Conservation (phyloP, 768 basidiomycete species). For the Collybia nuda region DNA sequence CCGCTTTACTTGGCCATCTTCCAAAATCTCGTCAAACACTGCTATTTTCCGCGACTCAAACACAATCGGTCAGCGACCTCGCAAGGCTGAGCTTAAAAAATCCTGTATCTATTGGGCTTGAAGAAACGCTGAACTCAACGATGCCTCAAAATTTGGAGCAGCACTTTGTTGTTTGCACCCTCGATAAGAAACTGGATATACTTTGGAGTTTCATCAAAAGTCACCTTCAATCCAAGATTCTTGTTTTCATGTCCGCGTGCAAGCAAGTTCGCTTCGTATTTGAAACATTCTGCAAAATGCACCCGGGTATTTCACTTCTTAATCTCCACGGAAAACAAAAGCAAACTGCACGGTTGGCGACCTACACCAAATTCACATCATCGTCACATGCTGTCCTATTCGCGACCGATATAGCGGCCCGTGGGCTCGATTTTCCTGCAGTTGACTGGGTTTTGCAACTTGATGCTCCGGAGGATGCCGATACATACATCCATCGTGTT, state of each 20-base stretch:
- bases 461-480: conserved; percentile 95
- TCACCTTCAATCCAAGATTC: conserved; percentile 86
- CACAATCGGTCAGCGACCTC: conserved; percentile 82
- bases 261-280: conserved; percentile 98
- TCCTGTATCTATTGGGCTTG: conserved; percentile 72
- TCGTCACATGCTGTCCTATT: conserved; percentile 85
- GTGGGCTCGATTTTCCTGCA: conserved; percentile 94
- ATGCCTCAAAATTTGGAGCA: conserved; percentile 85
- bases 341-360: conserved; percentile 80
- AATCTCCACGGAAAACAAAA: conserved; percentile 97
- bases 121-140: conserved; percentile 46
- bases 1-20: conserved; percentile 89
- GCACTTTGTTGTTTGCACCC: conserved; percentile 78
- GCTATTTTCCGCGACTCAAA: conserved; percentile 97
- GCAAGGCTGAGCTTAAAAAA: conserved; percentile 87
- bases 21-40: conserved; percentile 92
- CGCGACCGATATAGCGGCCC: conserved; percentile 95
- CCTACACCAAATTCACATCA: conserved; percentile 82
- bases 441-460: conserved; percentile 97
- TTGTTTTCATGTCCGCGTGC: conserved; percentile 93
- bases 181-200: conserved; percentile 87
- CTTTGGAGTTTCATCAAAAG: conserved; percentile 95
- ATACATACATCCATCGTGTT: conserved; percentile 97
- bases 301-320: conserved; percentile 90
- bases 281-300: conserved; percentile 94